These are phyloP conservation scores for Cladophialophora exuberans DNA, from an alignment of 2,329 filamentous ascomycete species.

Conservation along the genomic window DNA sequence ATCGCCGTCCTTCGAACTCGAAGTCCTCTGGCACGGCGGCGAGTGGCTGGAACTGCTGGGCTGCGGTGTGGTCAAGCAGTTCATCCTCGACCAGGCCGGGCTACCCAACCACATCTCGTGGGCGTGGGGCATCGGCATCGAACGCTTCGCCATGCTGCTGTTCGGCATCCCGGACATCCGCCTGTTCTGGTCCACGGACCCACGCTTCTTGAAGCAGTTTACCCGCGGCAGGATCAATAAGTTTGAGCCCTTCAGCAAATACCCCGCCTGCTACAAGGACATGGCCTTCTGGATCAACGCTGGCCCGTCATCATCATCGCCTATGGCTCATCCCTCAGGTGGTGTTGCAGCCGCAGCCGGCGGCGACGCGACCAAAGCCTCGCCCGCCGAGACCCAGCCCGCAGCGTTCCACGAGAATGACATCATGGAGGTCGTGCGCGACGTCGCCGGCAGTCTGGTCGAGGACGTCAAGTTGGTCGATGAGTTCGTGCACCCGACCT, in stretches of 20 bases:
- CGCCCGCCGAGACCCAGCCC: conserved; percentile 42
- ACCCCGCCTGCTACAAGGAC: conserved; percentile 87
- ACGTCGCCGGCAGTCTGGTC: conserved; percentile 77
- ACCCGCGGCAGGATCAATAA: conserved; percentile 56
- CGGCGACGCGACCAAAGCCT: conserved; percentile 41
- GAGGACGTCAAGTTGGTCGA: conserved; percentile 87
- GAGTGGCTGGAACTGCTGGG: conserved; percentile 96
- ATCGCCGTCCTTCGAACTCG: conserved; percentile 91
- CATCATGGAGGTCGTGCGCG: conserved; percentile 91
- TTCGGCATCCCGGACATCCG: conserved; percentile 96
- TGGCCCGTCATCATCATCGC: conserved; percentile 34
- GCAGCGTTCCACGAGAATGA: conserved; percentile 85
- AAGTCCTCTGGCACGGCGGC: conserved; percentile 89
- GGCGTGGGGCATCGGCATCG: conserved; percentile 93
- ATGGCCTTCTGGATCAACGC: conserved; percentile 85
- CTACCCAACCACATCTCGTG: conserved; percentile 79
- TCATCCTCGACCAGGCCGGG: conserved; percentile 75
- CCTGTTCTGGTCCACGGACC: conserved; percentile 89
- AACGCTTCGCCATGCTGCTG: conserved; percentile 95
- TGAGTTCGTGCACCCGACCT: conserved; percentile 86
- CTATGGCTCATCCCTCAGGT: conserved; percentile 39
- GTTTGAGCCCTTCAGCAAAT: conserved; percentile 88
- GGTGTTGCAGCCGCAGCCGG: conserved; percentile 37
- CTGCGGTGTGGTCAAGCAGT: conserved; percentile 86
- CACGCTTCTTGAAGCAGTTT: conserved; percentile 87